Evolutionary conservation across 1,284 basidiomycete species (phyloP).

Genomic region (Fomes fomentarius): DNA sequence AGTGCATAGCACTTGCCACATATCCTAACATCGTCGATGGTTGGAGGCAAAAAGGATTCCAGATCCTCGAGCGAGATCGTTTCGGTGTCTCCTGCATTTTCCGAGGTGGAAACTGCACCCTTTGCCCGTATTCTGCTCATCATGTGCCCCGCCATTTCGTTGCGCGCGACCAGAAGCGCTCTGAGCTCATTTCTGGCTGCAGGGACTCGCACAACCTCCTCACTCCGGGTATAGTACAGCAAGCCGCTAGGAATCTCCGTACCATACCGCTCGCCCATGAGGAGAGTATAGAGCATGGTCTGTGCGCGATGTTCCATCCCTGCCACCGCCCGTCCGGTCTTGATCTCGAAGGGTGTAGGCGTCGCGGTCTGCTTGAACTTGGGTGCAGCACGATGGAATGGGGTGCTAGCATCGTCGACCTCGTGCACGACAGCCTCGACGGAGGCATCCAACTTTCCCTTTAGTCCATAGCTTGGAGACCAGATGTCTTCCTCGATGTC

Average conservation of each 20-base stretch:
- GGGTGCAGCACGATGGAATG: slow-evolving; percentile 24
- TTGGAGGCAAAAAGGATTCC: slow-evolving; percentile 77
- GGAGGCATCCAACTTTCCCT: slow-evolving; percentile 94
- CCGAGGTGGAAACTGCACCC: slow-evolving; percentile 29
- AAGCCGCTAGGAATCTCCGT: slow-evolving; percentile 74
- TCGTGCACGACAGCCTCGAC: slow-evolving; percentile 72
- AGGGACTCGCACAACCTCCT: slow-evolving; percentile 85
- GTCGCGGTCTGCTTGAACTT: slow-evolving; percentile 17
- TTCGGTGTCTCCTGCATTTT: slow-evolving; percentile 11
- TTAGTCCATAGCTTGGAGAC: slow-evolving; percentile 93
- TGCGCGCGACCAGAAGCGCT: slow-evolving; percentile 81
- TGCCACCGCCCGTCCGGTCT: slow-evolving; percentile 83
- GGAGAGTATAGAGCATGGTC: slow-evolving; percentile 95
- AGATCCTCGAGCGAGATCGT: slow-evolving; percentile 9
- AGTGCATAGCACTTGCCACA: slow-evolving; percentile 86
- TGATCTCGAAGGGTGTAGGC: slow-evolving; percentile 91
- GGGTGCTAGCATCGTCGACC: slow-evolving; percentile 28
- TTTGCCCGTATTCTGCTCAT: slow-evolving; percentile 37
- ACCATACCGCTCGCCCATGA: slow-evolving; percentile 90
- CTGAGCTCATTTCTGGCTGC: slow-evolving; percentile 82
- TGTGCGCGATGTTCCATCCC: slow-evolving; percentile 95
- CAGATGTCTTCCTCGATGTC: slow-evolving; percentile 98
- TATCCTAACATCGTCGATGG: slow-evolving; percentile 80
- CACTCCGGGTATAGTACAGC: slow-evolving; percentile 92
- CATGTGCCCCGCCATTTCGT: slow-evolving; percentile 85